Base-by-base conservation (phyloP, 768 basidiomycete species). In the Chalciporus chontae region DNA sequence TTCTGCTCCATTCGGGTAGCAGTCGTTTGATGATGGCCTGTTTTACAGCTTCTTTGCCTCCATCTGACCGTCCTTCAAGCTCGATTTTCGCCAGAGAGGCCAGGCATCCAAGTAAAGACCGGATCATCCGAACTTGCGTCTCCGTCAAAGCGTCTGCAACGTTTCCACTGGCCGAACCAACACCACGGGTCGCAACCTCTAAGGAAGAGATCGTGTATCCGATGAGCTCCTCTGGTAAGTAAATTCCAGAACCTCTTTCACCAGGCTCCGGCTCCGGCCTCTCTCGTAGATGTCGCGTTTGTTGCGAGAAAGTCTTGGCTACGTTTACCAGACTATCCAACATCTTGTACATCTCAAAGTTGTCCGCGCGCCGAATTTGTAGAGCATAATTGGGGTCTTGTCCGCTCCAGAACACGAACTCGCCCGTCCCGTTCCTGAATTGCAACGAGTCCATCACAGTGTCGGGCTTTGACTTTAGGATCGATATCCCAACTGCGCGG, bases 11-110 rank as follows among this genome's bases (percentile, higher is more conserved):
- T 68, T 95, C 93, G 1, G 94, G 92, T 29, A 95, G 64, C 21
- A 96, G 71, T 15, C 94, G 80, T 58, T 94, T 94, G 70, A 95
- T 84, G 58, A 96, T 86, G 0, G 87, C 87, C 53, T 90, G 90
- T 36, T 85, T 79, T 45, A 92, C 78, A 4, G 84, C 83, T 50
- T 89, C 86, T 36, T 81, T 76, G 4, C 88, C 88, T 56, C 87
- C 87, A 57, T 91, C 88, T 0, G 78, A 74, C 38, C 86, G 71
- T 29, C 75, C 78, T 59, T 80, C 83, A 69, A 92, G 86, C 52
- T 87, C 82, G 40, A 89, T 63, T 23, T 72, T 77, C 0, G 81
- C 81, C 19, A 93, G 71, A 52, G 78, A 82, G 19, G 76, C 77
- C 48, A 98, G 69, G 53, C 83, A 85, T 0, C 80, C 73, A 26